These are phyloP conservation scores for Penicillium occitanis DNA, from an alignment of 2,329 filamentous ascomycete genomes.

Conservation along the genomic window DNA sequence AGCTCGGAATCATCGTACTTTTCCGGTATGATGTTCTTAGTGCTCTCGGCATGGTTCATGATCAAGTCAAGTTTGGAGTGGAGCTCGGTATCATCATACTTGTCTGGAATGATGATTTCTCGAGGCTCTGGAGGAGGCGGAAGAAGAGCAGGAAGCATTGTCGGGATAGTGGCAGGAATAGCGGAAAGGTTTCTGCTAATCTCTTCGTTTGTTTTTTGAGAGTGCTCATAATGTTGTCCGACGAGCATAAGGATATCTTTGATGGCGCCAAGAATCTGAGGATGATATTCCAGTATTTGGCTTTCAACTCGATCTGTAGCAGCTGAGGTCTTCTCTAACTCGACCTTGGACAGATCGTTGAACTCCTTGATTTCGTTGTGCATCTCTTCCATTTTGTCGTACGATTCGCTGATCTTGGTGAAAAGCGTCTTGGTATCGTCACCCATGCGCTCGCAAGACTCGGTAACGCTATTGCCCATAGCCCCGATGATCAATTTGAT, in stretches of 20 bases:
- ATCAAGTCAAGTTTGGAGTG: constrained; percentile 59
- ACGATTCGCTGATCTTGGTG: constrained; percentile 75
- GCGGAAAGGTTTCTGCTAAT: constrained; percentile 57
- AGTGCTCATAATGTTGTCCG: constrained; percentile 83
- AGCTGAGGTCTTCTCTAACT: constrained; percentile 71
- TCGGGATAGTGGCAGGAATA: constrained; percentile 54
- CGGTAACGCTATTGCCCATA: constrained; percentile 74
- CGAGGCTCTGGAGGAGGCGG: constrained; percentile 39
- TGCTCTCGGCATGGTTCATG: constrained; percentile 51
- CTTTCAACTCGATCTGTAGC: constrained; percentile 74
- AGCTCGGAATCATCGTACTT: constrained; percentile 63
- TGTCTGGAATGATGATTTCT: constrained; percentile 47
- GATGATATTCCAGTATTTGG: constrained; percentile 78
- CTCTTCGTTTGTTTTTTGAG: constrained; percentile 66
- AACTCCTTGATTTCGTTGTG: constrained; percentile 73
- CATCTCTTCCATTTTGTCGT: constrained; percentile 69
- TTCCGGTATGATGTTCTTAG: constrained; percentile 58
- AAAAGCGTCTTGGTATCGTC: constrained; percentile 87
- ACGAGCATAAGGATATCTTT: constrained; percentile 82
- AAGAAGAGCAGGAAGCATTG: constrained; percentile 54
- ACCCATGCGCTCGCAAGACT: constrained; percentile 81
- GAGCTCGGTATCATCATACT: constrained; percentile 61
- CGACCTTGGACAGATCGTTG: constrained; percentile 78
- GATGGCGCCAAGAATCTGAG: constrained; percentile 81
- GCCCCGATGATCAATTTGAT: constrained; percentile 83